Percentiles rank a stretch among this genome's conserved stretches.
phyloP scores from a whole-genome alignment of 306 rosid genomes.

The Albizia julibrissin region DNA sequence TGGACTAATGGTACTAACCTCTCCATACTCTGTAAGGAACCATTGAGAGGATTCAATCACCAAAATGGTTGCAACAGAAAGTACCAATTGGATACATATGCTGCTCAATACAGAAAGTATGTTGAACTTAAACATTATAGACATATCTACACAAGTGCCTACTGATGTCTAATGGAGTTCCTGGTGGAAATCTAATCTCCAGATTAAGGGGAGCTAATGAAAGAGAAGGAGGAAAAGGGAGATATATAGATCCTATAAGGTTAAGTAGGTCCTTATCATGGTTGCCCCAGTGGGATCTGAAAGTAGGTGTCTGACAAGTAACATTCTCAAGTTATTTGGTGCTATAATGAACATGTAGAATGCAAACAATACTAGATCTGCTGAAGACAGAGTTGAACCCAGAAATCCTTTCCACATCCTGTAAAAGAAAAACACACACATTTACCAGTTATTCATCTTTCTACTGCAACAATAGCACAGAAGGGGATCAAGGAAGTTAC shows the following conservation, averaged over 20 bases:
- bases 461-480: constrained; percentile 4
- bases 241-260: constrained; percentile 40
- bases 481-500: neutral
- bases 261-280: constrained; percentile 85
- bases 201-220: constrained; percentile 22
- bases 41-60: neutral
- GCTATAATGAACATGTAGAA: constrained; percentile 89
- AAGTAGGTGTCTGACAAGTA: constrained; percentile 78
- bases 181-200: constrained; percentile 47
- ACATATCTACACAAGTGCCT: constrained; percentile 37
- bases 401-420: constrained; percentile 99
- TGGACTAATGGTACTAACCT: neutral
- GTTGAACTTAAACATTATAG: constrained; percentile 19
- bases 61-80: neutral
- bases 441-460: constrained; percentile 20
- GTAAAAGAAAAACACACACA: constrained; percentile 32
- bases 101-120: constrained; percentile 19
- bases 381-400: constrained; percentile 87
- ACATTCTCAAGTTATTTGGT: constrained; percentile 84
- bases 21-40: neutral
- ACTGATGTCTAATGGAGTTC: constrained; percentile 27
- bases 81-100: neutral
- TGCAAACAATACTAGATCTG: constrained; percentile 74
- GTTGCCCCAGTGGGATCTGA: constrained; percentile 93
- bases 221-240: neutral